phyloP scores from a whole-genome alignment of 2,329 filamentous ascomycete species.

The Paramyrothecium roridum region DNA sequence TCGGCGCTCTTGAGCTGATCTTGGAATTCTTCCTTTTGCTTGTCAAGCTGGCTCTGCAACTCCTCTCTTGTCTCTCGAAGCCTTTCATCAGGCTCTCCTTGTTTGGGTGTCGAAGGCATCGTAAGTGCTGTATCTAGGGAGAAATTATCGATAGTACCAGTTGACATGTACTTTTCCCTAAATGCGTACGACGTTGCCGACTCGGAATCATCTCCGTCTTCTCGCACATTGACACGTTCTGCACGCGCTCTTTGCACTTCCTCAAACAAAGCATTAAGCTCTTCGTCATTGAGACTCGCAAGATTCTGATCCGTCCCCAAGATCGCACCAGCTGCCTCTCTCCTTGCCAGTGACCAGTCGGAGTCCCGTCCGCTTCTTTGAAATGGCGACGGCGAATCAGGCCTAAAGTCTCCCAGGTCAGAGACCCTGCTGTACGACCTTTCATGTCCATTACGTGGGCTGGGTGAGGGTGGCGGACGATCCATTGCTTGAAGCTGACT shows the following conservation, averaged over 20 bases:
- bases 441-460: constrained; percentile 67
- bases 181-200: constrained; percentile 84
- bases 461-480: constrained; percentile 55
- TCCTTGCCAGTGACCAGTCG: constrained; percentile 90
- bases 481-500: constrained; percentile 60
- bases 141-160: constrained; percentile 91
- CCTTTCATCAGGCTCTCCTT: constrained; percentile 71
- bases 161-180: constrained; percentile 93
- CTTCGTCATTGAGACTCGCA: constrained; percentile 84
- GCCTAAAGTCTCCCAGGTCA: constrained; percentile 73
- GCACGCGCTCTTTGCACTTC: constrained; percentile 88
- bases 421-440: constrained; percentile 77
- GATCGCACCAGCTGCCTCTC: constrained; percentile 89
- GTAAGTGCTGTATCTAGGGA: constrained; percentile 92
- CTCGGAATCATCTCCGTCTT: constrained; percentile 85
- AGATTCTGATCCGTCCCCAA: constrained; percentile 91
- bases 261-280: constrained; percentile 89
- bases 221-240: constrained; percentile 66
- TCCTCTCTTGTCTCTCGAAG: constrained; percentile 74
- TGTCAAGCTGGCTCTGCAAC: constrained; percentile 79
- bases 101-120: constrained; percentile 87
- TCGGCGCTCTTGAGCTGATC: constrained; percentile 74
- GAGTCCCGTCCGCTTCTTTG: constrained; percentile 69
- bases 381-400: constrained; percentile 74
- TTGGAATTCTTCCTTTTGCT: constrained; percentile 79